phyloP scores from a whole-genome alignment of 768 basidiomycete species.

The Suillus subaureus region DNA sequence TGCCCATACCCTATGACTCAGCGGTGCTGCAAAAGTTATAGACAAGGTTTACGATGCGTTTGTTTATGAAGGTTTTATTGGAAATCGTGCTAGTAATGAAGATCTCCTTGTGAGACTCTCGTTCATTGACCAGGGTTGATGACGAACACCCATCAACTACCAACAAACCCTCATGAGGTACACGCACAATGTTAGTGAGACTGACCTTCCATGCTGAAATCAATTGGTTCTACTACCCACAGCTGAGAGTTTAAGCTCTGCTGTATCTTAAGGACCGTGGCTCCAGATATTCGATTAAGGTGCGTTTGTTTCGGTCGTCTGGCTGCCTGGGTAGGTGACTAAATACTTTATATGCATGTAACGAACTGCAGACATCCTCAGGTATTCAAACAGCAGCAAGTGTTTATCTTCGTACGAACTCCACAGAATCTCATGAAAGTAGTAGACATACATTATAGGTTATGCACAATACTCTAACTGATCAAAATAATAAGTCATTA shows the following conservation, averaged over 20 bases:
- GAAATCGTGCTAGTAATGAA: neutral
- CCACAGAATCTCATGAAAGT: neutral
- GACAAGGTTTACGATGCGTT: neutral
- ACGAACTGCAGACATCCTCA: neutral
- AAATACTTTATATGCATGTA: neutral
- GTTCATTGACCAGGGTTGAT: neutral
- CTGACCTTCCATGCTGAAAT: no score
- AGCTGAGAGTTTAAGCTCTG: no score
- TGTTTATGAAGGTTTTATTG: no score
- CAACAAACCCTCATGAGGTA: neutral
- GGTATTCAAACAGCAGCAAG: neutral
- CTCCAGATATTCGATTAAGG: neutral
- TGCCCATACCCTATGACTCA: neutral
- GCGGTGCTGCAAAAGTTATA: neutral
- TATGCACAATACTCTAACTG: neutral
- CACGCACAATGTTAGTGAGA: no score
- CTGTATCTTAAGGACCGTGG: neutral
- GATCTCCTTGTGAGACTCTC: neutral
- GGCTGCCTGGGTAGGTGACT: neutral
- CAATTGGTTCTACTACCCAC: no score
- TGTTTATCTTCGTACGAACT: neutral
- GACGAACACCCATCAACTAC: neutral
- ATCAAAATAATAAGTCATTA: neutral
- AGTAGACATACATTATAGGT: neutral
- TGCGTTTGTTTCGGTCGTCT: neutral